Base-by-base conservation (phyloP, 495 filamentous ascomycete genomes). In the Hyaloscypha finlandica region DNA sequence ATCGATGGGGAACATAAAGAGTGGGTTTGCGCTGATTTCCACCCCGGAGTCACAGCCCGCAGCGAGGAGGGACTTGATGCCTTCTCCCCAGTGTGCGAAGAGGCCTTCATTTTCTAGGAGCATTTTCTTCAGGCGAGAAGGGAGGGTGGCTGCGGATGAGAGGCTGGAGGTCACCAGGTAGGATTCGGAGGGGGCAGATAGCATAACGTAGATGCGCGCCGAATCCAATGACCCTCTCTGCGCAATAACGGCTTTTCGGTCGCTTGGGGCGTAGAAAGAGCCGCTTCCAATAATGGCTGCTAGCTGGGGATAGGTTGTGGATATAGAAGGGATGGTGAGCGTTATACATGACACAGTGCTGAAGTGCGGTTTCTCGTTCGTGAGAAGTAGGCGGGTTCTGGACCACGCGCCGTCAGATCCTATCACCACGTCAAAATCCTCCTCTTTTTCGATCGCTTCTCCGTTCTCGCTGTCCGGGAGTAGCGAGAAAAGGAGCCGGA, bases 1-100 rank as follows among this genome's bases (percentile, higher is more conserved):
- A 25, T 81, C 85, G 0, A 83, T 74, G 2, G 84, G 84, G 0
- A 89, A 78, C 68, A 80, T 82, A 64, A 83, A 88, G 39, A 72
- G 60, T 1, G 70, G 74, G 53, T 67, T 62, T 1, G 55, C 35
- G 1, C 8, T 35, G 20, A 65, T 48, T 8, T 61, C 70, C 37
- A 68, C 63, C 19, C 73, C 76, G n/a, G 33, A n/a, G 16, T 56
- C 48, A 37, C 35, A 67, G 1, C 37, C 65, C 8, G 56, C 60
- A 2, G 12, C 39, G 16, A 48, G 9, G 16, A 71, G 25, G 5
- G 63, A 57, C 35, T 60, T 63, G 16, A 69, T 19, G 20, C 66
- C 22, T 4, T 53, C 8, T 4, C 62, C 66, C 62, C 61, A 71
- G 30, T 1, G 29, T 2, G 33, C 60, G 56, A 68, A 67, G 2